Base-by-base conservation (phyloP, 495 filamentous ascomycete species). In the Melanomma pulvis-pyrius region DNA sequence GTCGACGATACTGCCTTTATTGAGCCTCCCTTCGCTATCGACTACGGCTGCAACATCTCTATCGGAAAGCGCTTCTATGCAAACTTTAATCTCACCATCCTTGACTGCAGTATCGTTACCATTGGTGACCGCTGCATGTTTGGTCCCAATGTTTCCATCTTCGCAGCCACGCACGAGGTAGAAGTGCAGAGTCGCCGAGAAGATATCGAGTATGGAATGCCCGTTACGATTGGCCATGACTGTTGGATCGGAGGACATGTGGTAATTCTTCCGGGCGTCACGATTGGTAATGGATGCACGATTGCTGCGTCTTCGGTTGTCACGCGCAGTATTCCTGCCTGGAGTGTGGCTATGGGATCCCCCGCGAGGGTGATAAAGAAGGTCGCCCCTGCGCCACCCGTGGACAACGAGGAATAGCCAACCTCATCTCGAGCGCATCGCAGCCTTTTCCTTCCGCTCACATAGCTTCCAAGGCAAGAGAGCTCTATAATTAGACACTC, bases 21-120 rank as follows among this genome's bases (percentile, higher is more conserved):
- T 48, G 92, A 97, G 65, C 87, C 90, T 2, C 93, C 93, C 13
- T 97, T 98, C 75, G 87, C 82, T 39, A 97, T 93, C 75, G 92
- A 96, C 72, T 98, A 97, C 72, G 93, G 93, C 5, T 96, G 96
- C 74, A 97, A 98, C 71, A 90, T 97, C 67, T 83, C 84, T 28
- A 87, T 98, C 65, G 93, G 91, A 21, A 89, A 92, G 68, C 88
- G 96, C 73, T 90, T 93, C 8, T 84, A 89, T 68, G 91, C 97
- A 60, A 90, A 90, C 15, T 85, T 89, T 52, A 92, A 92, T 69
- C 97, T 93, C 71, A 84, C 88, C 12, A 90, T 98, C 72, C 84
- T 92, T 55, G 93, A 98, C 71, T 87, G 91, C 28, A 85, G 85
- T 62, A 73, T 79, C 47, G 84, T 90, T 61, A 86, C 79, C 22